phyloP scores from a whole-genome alignment of 73 alveolate species.

The Paramecium primaurelia region DNA sequence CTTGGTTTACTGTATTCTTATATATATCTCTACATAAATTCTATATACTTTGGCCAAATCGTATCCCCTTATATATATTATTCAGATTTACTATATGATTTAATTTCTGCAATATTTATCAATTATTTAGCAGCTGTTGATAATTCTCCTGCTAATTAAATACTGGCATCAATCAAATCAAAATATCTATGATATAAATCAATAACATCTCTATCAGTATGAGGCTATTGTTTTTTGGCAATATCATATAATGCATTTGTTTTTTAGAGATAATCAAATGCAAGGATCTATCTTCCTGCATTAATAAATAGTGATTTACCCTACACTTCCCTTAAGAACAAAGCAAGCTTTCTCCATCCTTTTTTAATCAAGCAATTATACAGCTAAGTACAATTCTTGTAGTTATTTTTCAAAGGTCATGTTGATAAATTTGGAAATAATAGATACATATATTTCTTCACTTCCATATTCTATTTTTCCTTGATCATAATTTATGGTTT shows the following conservation, averaged over 20 bases:
- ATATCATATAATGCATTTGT: slow-evolving; percentile 44
- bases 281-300: slow-evolving; percentile 26
- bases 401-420: slow-evolving; percentile 29
- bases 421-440: neutral
- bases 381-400: neutral
- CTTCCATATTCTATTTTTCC: slow-evolving; percentile 30
- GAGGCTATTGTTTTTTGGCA: neutral
- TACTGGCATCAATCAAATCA: slow-evolving; percentile 17
- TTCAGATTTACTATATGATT: neutral
- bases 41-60: slow-evolving; percentile 26
- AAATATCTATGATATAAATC: slow-evolving; percentile 36
- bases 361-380: neutral
- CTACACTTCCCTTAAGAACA: slow-evolving; percentile 38
- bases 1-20: slow-evolving; percentile 6
- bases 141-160: neutral
- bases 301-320: slow-evolving; percentile 11
- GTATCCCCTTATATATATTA: neutral
- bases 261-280: slow-evolving; percentile 21
- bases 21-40: neutral
- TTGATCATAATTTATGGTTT: slow-evolving; percentile 10
- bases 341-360: slow-evolving; percentile 33
- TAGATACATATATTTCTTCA: slow-evolving; percentile 3
- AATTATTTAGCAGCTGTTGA: neutral
- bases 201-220: neutral
- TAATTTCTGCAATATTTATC: neutral